Percentiles rank a stretch among this genome's conserved stretches.
Evolutionary conservation across 108 stramenopile species (phyloP).

Genomic region (Cylindrotheca fusiformis): DNA sequence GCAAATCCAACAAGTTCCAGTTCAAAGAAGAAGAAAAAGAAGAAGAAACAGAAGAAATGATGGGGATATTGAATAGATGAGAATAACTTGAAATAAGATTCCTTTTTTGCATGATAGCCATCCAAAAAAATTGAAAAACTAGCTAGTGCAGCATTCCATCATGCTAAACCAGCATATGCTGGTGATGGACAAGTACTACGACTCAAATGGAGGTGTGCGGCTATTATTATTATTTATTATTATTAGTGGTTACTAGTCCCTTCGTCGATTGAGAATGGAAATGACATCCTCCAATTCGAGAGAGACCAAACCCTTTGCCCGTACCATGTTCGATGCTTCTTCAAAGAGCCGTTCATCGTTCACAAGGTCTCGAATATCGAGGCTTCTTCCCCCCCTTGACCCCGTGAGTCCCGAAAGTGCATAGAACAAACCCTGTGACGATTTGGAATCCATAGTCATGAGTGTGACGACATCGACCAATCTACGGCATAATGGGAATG

Average conservation of each 20-base stretch:
- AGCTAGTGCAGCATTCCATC: no score
- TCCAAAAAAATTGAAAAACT: not conserved
- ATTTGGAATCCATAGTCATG: slow-evolving; percentile 40
- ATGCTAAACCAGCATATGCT: no score
- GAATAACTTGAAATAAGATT: not conserved
- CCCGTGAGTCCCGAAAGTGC: slow-evolving; percentile 54
- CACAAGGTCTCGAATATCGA: slow-evolving; percentile 49
- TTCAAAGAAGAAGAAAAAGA: slow-evolving; percentile 47
- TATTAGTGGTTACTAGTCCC: slow-evolving; percentile 17
- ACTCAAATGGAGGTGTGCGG: no score
- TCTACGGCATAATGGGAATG: slow-evolving; percentile 35
- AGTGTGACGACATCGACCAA: slow-evolving; percentile 46
- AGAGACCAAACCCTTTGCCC: slow-evolving; percentile 55
- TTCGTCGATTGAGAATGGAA: slow-evolving; percentile 69
- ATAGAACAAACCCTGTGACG: slow-evolving; percentile 31
- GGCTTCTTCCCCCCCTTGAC: slow-evolving; percentile 15
- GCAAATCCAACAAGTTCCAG: not conserved
- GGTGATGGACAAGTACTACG: no score
- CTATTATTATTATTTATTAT: slow-evolving; percentile 3
- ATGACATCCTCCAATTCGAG: slow-evolving; percentile 63
- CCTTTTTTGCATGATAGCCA: not conserved
- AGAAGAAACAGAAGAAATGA: slow-evolving; percentile 41
- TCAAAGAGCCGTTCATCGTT: slow-evolving; percentile 54
- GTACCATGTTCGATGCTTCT: slow-evolving; percentile 65
- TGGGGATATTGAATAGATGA: not conserved